A percentile compares a stretch with the other conserved stretches of the same genome.
These are phyloP conservation scores for Erigeron canadensis DNA, from an alignment of 129 eudicot species.

Conservation along the genomic window DNA sequence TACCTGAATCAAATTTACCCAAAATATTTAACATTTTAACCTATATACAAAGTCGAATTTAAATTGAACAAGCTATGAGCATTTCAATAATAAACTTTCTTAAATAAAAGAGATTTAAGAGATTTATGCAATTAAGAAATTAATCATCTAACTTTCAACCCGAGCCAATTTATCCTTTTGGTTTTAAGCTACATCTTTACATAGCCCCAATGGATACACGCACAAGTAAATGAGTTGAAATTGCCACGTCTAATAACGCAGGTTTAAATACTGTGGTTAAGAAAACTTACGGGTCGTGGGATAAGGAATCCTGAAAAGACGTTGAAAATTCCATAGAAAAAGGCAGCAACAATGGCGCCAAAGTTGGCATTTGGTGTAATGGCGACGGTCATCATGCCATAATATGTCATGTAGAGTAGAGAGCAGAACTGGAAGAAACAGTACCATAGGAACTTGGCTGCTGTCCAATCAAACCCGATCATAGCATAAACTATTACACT, in stretches of 20 bases:
- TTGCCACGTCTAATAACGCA: background rate
- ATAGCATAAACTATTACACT: slow-evolving; percentile 42
- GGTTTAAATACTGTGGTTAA: background rate
- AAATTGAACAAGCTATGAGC: no score
- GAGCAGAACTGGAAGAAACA: slow-evolving; percentile 41
- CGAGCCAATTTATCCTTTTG: no score
- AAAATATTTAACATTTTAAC: no score
- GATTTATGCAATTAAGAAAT: no score
- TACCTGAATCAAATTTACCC: no score
- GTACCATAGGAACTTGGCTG: slow-evolving; percentile 42
- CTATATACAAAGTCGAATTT: no score
- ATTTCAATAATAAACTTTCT: no score
- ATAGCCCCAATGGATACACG: background rate
- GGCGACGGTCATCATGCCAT: slow-evolving; percentile 57
- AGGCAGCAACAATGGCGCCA: slow-evolving; percentile 44
- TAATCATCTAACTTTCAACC: no score
- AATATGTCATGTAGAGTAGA: slow-evolving; percentile 45
- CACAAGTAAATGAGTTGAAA: background rate
- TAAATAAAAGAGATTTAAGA: no score
- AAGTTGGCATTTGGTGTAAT: slow-evolving; percentile 44
- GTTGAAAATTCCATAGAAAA: slow-evolving; percentile 41
- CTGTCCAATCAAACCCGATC: slow-evolving; percentile 54
- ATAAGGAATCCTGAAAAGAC: slow-evolving; percentile 47
- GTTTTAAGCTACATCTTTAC: no score
- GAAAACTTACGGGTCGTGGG: slow-evolving; percentile 48